A percentile compares a stretch with the other conserved stretches of the same genome.
Conservation (phyloP, 768 basidiomycete species). For the Agaricus subrufescens region DNA sequence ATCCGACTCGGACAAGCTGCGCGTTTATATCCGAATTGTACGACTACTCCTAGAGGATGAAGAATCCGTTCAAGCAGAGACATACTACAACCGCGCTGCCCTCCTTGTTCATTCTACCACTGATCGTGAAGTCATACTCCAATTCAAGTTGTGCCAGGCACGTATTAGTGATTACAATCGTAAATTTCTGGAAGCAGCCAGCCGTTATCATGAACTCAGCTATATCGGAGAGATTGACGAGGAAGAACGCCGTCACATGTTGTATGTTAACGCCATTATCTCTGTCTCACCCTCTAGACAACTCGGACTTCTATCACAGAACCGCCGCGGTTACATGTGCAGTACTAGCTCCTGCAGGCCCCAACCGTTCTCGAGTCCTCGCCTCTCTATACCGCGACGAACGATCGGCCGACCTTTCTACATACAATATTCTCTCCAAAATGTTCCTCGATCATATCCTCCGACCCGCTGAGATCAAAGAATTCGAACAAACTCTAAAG, state of each 20-base stretch:
- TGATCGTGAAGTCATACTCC: constrained; percentile 75
- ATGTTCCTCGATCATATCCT: constrained; percentile 99
- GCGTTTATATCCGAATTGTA: constrained; percentile 90
- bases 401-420: constrained; percentile 71
- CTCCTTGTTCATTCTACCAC: constrained; percentile 77
- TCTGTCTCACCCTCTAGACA: neutral
- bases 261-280: constrained; percentile 48
- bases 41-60: constrained; percentile 93
- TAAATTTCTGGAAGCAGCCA: constrained; percentile 92
- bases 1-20: constrained; percentile 82
- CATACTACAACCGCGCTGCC: constrained; percentile 95
- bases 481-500: constrained; percentile 83
- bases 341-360: constrained; percentile 94
- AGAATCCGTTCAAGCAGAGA: constrained; percentile 96
- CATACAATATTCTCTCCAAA: constrained; percentile 89
- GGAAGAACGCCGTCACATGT: constrained; percentile 84
- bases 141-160: constrained; percentile 92
- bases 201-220: constrained; percentile 91
- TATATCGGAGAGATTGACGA: constrained; percentile 91
- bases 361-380: constrained; percentile 89
- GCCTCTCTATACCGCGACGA: constrained; percentile 94
- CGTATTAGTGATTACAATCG: constrained; percentile 89
- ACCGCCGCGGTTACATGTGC: constrained; percentile 93
- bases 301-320: constrained; percentile 31
- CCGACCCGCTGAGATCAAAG: constrained; percentile 81